phyloP scores from a whole-genome alignment of 2,329 filamentous ascomycete genomes.

The Geosmithia morbida region DNA sequence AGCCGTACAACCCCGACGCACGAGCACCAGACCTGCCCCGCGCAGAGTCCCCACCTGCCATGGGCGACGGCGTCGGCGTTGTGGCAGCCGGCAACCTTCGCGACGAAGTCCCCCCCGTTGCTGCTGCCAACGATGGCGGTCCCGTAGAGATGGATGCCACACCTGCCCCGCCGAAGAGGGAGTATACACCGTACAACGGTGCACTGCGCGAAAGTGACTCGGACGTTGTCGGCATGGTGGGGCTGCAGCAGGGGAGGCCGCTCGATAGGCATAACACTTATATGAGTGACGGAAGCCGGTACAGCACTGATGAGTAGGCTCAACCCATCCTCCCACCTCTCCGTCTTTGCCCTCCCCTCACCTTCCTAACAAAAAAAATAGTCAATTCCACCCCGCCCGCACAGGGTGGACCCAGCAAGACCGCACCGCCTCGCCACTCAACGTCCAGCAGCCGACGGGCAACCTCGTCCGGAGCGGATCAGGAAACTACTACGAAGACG shows the following conservation, averaged over 20 bases:
- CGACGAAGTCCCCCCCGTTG: conserved; percentile 17
- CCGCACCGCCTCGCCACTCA: conserved; percentile 24
- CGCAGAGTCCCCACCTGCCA: conserved; percentile 50
- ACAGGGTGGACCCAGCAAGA: conserved; percentile 37
- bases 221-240: conserved; percentile 62
- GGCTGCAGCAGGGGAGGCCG: conserved; percentile 43
- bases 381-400: conserved; percentile 38
- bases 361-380: conserved; percentile 13
- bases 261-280: conserved; percentile 30
- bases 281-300: conserved; percentile 55
- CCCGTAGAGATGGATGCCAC: conserved; percentile 67
- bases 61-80: conserved; percentile 18
- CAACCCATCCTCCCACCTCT: background rate
- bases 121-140: conserved; percentile 62
- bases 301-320: conserved; percentile 55
- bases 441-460: conserved; percentile 7
- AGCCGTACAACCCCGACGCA: conserved; percentile 26
- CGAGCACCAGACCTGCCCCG: conserved; percentile 30
- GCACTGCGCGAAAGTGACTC: conserved; percentile 48
- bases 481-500: conserved; percentile 74
- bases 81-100: too few relatives aligned
- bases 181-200: conserved; percentile 20
- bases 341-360: background rate
- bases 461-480: conserved; percentile 14
- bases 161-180: conserved; percentile 8